A percentile compares a stretch with the other conserved stretches of the same genome.
Conservation (phyloP, 257 asterid species). For the Cruciata laevipes region DNA sequence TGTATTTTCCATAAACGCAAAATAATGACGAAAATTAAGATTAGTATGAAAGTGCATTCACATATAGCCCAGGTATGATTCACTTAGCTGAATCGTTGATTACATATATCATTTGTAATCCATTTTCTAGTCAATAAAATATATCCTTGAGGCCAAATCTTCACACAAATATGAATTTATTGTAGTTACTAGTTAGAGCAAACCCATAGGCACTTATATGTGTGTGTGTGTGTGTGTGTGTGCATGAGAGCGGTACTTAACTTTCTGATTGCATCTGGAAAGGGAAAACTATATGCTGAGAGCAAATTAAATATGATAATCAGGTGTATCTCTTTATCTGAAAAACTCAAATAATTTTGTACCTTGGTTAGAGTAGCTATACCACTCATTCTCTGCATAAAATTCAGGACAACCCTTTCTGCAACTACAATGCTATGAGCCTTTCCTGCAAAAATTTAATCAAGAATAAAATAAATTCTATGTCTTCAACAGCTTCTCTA, state of each 20-base stretch:
- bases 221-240: too few relatives aligned
- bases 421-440: conserved; percentile 88
- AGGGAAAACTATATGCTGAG: background rate
- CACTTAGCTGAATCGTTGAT: too few relatives aligned
- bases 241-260: background rate
- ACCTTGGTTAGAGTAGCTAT: conserved; percentile 96
- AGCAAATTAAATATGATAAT: background rate
- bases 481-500: conserved; percentile 4
- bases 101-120: background rate
- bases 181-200: background rate
- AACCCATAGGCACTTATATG: background rate
- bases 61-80: too few relatives aligned
- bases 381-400: conserved; percentile 99
- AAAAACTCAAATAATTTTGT: conserved; percentile 9
- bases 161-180: background rate
- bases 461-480: conserved; percentile 9
- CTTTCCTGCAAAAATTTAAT: conserved; percentile 47
- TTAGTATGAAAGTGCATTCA: too few relatives aligned
- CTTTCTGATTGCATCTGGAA: background rate
- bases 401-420: conserved; percentile 95
- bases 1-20: background rate
- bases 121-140: background rate
- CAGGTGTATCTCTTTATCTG: background rate
- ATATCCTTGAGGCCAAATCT: background rate
- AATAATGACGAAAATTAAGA: too few relatives aligned